Conservation (phyloP, 2,329 filamentous ascomycete species). For the Bisporella sp. region DNA sequence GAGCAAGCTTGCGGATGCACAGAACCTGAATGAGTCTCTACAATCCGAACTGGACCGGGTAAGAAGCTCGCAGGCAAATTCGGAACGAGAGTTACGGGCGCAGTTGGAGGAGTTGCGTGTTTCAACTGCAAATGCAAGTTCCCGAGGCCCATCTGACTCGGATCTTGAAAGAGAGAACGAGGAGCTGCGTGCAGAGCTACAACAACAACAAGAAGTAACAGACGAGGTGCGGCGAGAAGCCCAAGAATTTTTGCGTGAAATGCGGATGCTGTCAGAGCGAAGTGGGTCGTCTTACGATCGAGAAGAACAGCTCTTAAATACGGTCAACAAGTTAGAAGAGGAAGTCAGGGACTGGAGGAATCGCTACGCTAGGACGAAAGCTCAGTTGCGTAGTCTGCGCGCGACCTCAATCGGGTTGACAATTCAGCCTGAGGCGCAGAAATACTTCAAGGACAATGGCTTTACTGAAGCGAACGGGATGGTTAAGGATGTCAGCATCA, state of each 20-base stretch:
- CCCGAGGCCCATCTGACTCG: constrained; percentile 29
- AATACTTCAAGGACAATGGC: constrained; percentile 56
- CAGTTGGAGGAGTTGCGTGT: constrained; percentile 51
- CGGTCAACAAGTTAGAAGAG: constrained; percentile 68
- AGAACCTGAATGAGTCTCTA: constrained; percentile 71
- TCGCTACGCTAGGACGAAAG: constrained; percentile 81
- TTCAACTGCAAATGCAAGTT: constrained; percentile 20
- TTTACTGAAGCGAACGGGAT: constrained; percentile 68
- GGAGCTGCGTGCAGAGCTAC: constrained; percentile 55
- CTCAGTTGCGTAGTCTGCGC: constrained; percentile 75
- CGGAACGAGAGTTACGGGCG: constrained; percentile 54
- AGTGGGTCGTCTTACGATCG: constrained; percentile 73
- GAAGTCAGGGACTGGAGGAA: constrained; percentile 88
- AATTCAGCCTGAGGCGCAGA: constrained; percentile 62
- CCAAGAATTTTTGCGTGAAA: constrained; percentile 76
- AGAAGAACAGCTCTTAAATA: constrained; percentile 70
- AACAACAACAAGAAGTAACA: constrained; percentile 73
- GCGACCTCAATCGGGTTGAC: constrained; percentile 71
- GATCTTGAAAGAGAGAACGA: constrained; percentile 61
- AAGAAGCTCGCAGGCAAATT: constrained; percentile 58
- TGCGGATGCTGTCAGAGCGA: constrained; percentile 77
- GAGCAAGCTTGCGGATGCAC: constrained; percentile 64
- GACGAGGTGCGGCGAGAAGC: constrained; percentile 84
- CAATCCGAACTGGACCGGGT: constrained; percentile 72
- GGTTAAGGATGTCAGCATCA: constrained; percentile 87